Evolutionary conservation across 1,284 basidiomycete genomes (phyloP).

Genomic region (Boletus calvinii): DNA sequence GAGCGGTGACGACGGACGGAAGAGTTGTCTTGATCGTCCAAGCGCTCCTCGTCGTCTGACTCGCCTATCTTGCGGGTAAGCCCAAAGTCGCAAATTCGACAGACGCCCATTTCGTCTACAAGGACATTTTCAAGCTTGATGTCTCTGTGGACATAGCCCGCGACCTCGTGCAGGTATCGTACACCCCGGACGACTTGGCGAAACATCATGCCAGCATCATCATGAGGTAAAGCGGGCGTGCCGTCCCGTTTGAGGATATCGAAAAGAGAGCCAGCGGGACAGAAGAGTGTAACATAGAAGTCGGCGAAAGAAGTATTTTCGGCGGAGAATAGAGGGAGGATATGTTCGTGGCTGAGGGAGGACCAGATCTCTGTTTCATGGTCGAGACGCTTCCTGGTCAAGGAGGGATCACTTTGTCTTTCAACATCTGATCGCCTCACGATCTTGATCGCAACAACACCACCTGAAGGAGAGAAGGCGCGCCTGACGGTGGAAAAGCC

Average conservation of each 20-base stretch:
- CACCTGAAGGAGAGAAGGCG: constrained; percentile 67
- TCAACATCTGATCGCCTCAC: constrained; percentile 57
- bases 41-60: constrained; percentile 40
- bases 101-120: constrained; percentile 80
- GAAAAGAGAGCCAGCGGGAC: constrained; percentile 83
- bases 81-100: constrained; percentile 84
- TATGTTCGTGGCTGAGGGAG: constrained; percentile 69
- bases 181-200: constrained; percentile 87
- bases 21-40: constrained; percentile 28
- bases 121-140: constrained; percentile 97
- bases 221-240: constrained; percentile 59
- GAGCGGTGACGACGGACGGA: constrained; percentile 30
- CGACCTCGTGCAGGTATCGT: constrained; percentile 81
- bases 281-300: constrained; percentile 82
- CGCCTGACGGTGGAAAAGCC: constrained; percentile 85
- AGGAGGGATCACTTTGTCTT: constrained; percentile 47
- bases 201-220: constrained; percentile 87
- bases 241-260: constrained; percentile 80
- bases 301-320: constrained; percentile 68
- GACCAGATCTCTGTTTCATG: constrained; percentile 84
- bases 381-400: constrained; percentile 59
- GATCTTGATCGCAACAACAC: constrained; percentile 80
- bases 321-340: constrained; percentile 79
- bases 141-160: constrained; percentile 83
- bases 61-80: constrained; percentile 66